Evolutionary conservation across 2,329 filamentous ascomycete species (phyloP).

Genomic region (Monosporascus cannonballus): DNA sequence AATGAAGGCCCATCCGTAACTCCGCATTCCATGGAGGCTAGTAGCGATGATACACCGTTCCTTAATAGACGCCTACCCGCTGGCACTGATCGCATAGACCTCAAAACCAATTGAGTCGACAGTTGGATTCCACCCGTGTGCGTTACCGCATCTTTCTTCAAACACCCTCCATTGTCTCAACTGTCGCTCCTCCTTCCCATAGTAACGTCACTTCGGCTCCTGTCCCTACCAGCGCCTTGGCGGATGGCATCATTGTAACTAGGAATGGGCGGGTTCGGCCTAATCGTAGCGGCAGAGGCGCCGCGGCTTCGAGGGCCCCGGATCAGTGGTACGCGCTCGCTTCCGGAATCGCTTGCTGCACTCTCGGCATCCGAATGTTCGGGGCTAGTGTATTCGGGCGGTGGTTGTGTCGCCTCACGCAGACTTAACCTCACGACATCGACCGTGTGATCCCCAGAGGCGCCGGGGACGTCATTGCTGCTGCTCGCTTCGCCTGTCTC

Average conservation of each 20-base stretch:
- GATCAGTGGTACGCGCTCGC: slow-evolving; percentile 48
- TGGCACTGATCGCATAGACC: neutral
- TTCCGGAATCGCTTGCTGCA: slow-evolving; percentile 51
- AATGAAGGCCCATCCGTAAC: neutral
- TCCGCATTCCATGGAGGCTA: neutral
- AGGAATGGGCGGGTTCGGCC: slow-evolving; percentile 62
- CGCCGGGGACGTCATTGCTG: slow-evolving; percentile 26
- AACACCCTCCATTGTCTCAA: slow-evolving; percentile 1
- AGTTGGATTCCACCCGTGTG: neutral
- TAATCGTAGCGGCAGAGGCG: slow-evolving; percentile 38
- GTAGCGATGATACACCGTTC: neutral
- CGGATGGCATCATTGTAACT: slow-evolving; percentile 73
- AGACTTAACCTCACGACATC: slow-evolving; percentile 37
- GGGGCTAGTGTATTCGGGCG: slow-evolving; percentile 67
- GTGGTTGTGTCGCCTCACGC: slow-evolving; percentile 54
- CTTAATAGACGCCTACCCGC: neutral
- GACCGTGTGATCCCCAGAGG: slow-evolving; percentile 31
- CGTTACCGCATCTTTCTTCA: neutral
- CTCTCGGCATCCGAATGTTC: slow-evolving; percentile 52
- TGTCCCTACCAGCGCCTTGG: slow-evolving; percentile 42
- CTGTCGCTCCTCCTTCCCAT: slow-evolving; percentile 16
- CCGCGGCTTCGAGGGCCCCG: slow-evolving; percentile 44
- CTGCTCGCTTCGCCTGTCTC: slow-evolving; percentile 66
- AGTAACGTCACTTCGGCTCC: slow-evolving; percentile 35
- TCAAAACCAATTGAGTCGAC: neutral